These are phyloP conservation scores for Mangifera indica DNA, from an alignment of 345 rosid genomes.

Conservation along the genomic window DNA sequence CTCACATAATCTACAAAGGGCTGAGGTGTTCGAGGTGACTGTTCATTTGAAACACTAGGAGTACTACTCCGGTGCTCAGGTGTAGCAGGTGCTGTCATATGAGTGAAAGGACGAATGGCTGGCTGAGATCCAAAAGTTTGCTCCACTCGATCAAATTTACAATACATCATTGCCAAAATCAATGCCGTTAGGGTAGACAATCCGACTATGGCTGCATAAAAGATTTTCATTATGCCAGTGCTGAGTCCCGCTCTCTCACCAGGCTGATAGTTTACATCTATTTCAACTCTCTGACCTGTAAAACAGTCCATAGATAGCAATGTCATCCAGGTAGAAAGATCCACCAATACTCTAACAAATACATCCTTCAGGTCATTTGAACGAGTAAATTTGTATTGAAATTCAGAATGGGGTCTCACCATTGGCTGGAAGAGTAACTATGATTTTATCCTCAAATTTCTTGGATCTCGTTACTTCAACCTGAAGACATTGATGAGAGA, in stretches of 20 bases:
- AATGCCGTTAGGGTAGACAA: slow-evolving; percentile 15
- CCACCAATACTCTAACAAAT: not conserved
- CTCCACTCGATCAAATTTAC: slow-evolving; percentile 18
- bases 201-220: slow-evolving; percentile 28
- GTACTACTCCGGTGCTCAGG: slow-evolving; percentile 53
- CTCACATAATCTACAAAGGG: slow-evolving; percentile 82
- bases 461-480: slow-evolving; percentile 44
- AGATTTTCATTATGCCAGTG: slow-evolving; percentile 7
- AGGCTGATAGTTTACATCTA: slow-evolving; percentile 53
- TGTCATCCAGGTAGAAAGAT: not conserved
- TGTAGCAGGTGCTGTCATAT: slow-evolving; percentile 39
- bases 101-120: slow-evolving; percentile 29
- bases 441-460: slow-evolving; percentile 57
- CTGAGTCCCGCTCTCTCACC: slow-evolving; percentile 23
- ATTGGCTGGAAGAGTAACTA: slow-evolving; percentile 66
- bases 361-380: no score
- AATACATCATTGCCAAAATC: slow-evolving; percentile 20
- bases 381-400: not conserved
- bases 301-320: slow-evolving; percentile 5
- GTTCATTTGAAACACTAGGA: slow-evolving; percentile 40
- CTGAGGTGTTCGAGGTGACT: slow-evolving; percentile 82
- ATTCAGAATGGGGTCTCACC: slow-evolving; percentile 45
- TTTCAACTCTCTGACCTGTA: slow-evolving; percentile 71
- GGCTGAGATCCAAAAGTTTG: slow-evolving; percentile 24
- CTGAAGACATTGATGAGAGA: slow-evolving; percentile 37